Percentiles rank a stretch among this genome's conserved stretches.
Conservation (phyloP, 495 filamentous ascomycete species). For the Podospora bellae-mahoneyi region DNA sequence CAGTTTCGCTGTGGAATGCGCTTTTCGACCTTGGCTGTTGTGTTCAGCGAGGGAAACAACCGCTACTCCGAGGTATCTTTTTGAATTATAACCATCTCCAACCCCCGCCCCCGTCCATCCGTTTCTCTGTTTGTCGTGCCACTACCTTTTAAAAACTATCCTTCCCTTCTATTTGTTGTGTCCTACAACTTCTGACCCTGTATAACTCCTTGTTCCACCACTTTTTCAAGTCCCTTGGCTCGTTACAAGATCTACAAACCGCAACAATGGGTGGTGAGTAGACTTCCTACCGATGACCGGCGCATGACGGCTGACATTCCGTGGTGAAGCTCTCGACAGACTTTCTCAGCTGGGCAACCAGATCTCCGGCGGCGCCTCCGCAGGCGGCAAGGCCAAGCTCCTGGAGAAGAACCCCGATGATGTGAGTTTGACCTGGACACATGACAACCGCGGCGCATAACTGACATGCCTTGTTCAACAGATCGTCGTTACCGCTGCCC, state of each 20-base stretch:
- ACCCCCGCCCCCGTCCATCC: not conserved
- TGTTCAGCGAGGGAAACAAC: constrained; percentile 6
- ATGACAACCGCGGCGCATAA: constrained; percentile 13
- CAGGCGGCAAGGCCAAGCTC: constrained; percentile 43
- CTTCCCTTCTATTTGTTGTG: constrained; percentile 1
- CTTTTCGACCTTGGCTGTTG: not conserved
- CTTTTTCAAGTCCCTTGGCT: not conserved
- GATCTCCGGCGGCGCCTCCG: constrained; percentile 37
- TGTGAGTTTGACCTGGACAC: constrained; percentile 32
- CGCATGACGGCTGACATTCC: constrained; percentile 11
- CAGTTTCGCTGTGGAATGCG: constrained; percentile 15
- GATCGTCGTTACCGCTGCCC: constrained; percentile 89
- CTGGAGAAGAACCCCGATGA: constrained; percentile 52
- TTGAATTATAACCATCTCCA: not conserved
- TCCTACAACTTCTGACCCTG: too few relatives aligned
- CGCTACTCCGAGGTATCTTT: constrained; percentile 20
- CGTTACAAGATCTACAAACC: constrained; percentile 5
- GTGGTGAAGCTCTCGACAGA: constrained; percentile 41
- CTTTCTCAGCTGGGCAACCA: constrained; percentile 46
- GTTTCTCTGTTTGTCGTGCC: not conserved
- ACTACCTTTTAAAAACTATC: not conserved
- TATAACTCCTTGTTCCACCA: not conserved
- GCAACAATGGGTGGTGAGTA: constrained; percentile 36
- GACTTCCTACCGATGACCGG: not conserved
- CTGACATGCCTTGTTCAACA: constrained; percentile 26